Base-by-base conservation (phyloP, 1,284 basidiomycete species). In the Moesziomyces globuligerus region DNA sequence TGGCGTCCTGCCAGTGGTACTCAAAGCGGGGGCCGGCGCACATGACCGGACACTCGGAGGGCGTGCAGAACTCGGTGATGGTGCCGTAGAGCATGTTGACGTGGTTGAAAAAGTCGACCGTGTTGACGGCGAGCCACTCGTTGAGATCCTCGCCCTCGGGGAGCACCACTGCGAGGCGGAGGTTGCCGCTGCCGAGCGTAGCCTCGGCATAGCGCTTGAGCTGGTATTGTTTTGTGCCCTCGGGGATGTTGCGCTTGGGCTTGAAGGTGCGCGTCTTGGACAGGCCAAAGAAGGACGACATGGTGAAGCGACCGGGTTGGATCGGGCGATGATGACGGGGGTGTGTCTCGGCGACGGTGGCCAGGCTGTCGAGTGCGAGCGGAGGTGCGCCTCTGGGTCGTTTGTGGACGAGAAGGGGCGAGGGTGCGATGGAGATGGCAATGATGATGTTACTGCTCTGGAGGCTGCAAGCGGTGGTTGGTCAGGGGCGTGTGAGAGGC, bases 161-260 rank as follows among this genome's bases (percentile, higher is more conserved):
- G 3, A 82, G 61, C 13, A 76, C 55, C 13, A 82, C 80, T 4
- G 80, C 80, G 9, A 76, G 61, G 13, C 79, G 68, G 7, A 82
- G 70, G 48, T 82, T 82, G 47, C 80, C 80, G 39, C 72, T 75
- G 13, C 95, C 94, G 81, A 98, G 85, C 11, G 94, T 98, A 29
- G 94, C 94, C 82, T 98, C 94, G 13, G 94, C 94, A 83, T 97
- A 97, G 83, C 95, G 94, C 83, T 94, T 89, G 70, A 98, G 86
- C 84, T 97, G 94, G 84, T 94, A 96, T 82, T 96, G 94, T 83
- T 95, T 96, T 29, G 94, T 95, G 37, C 94, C 94, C 83, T 95
- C 93, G 8, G 93, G 91, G 24, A 94, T 90, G 84, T 96, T 94
- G 85, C 92, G 93, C 77, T 91, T 89, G 39, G 94, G 94, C 83